Evolutionary conservation across 495 filamentous ascomycete species (phyloP).

Genomic region (Tuber borchii): DNA sequence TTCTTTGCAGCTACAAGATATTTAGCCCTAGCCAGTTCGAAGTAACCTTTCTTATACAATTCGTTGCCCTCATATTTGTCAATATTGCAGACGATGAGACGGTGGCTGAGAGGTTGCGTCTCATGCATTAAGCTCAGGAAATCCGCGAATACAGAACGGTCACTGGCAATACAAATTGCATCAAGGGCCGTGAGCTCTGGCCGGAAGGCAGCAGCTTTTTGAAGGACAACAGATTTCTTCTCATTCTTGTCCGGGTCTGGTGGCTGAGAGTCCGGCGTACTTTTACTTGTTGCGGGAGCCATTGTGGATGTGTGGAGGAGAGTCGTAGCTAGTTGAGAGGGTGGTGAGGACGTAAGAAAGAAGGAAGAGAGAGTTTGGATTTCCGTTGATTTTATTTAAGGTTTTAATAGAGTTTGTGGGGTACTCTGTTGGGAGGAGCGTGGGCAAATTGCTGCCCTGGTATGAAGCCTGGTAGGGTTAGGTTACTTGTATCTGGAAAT

Average conservation of each 20-base stretch:
- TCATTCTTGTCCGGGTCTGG: background rate
- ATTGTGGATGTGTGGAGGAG: background rate
- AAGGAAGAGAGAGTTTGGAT: background rate
- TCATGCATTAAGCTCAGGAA: constrained; percentile 24
- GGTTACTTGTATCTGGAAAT: background rate
- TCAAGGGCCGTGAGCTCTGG: constrained; percentile 25
- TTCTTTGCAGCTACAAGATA: constrained; percentile 25
- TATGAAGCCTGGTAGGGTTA: background rate
- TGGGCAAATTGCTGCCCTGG: background rate
- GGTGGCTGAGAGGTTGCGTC: constrained; percentile 30
- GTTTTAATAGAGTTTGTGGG: background rate
- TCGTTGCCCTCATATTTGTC: constrained; percentile 32
- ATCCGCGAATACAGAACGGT: constrained; percentile 14
- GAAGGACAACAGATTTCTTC: background rate
- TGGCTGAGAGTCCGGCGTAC: background rate
- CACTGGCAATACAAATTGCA: constrained; percentile 2
- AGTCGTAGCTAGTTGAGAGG: background rate
- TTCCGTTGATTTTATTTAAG: background rate
- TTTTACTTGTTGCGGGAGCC: background rate
- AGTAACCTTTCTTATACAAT: constrained; percentile 26
- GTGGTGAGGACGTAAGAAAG: background rate
- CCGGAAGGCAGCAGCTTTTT: constrained; percentile 26
- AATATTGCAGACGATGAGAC: constrained; percentile 28
- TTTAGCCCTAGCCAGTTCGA: constrained; percentile 23
- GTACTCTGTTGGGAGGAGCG: background rate